phyloP scores from a whole-genome alignment of 495 filamentous ascomycete species.

The Eremomyces bilateralis region DNA sequence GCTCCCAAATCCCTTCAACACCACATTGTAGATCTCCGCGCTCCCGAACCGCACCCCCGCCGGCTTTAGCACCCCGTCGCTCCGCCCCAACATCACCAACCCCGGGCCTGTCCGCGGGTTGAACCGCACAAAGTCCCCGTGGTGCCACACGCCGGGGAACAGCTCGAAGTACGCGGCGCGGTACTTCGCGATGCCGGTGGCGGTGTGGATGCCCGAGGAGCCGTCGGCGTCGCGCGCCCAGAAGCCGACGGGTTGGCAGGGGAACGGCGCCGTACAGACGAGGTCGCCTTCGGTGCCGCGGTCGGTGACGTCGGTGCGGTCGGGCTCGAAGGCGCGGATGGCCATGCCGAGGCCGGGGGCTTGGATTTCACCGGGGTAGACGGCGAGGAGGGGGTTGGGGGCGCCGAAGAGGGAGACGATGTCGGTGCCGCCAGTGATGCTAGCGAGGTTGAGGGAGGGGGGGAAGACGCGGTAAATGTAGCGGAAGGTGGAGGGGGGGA shows the following conservation, averaged over 20 bases:
- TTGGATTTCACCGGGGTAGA: constrained; percentile 77
- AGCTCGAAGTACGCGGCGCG: constrained; percentile 67
- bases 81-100: constrained; percentile 60
- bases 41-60: constrained; percentile 58
- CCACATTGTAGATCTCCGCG: constrained; percentile 81
- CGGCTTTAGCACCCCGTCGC: constrained; percentile 61
- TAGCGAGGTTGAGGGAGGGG: constrained; percentile 49
- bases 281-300: constrained; percentile 67
- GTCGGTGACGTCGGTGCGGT: constrained; percentile 27
- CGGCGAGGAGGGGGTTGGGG: constrained; percentile 66
- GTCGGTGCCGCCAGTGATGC: constrained; percentile 78
- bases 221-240: constrained; percentile 48
- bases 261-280: constrained; percentile 71
- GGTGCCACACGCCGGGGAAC: constrained; percentile 69
- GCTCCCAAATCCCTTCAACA: constrained; percentile 55
- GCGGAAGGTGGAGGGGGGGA: constrained; percentile 80
- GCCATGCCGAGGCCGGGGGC: constrained; percentile 82
- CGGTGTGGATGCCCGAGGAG: too few relatives aligned
- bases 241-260: constrained; percentile 76
- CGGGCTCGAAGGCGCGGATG: constrained; percentile 50
- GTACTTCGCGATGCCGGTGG: constrained; percentile 46
- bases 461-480: constrained; percentile 74
- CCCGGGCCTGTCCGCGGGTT: constrained; percentile 54
- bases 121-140: constrained; percentile 79
- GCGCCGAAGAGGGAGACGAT: constrained; percentile 88